phyloP scores from a whole-genome alignment of 495 filamentous ascomycete genomes.

The Monascus purpureus region DNA sequence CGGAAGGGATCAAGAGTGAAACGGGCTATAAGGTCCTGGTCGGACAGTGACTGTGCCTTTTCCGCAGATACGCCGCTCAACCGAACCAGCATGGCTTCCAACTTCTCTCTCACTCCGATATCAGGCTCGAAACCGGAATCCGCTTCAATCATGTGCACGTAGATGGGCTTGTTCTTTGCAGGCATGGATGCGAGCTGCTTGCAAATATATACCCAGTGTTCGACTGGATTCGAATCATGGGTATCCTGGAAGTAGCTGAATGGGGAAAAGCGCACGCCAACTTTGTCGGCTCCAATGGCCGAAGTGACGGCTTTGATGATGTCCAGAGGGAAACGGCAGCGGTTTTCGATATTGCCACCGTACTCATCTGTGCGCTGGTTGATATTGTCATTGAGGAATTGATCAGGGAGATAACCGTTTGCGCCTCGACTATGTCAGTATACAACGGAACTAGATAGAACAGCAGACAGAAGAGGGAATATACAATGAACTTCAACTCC shows the following conservation, averaged over 20 bases:
- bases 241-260: constrained; percentile 36
- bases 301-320: constrained; percentile 16
- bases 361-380: constrained; percentile 39
- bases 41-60: constrained; percentile 11
- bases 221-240: constrained; percentile 16
- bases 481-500: constrained; percentile 42
- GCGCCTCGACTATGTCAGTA: too few relatives aligned
- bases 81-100: too few relatives aligned
- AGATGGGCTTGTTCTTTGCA: constrained; percentile 11
- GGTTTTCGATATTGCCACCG: constrained; percentile 38
- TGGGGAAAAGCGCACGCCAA: constrained; percentile 31
- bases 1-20: constrained; percentile 20
- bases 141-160: constrained; percentile 29
- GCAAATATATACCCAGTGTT: constrained; percentile 13
- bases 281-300: constrained; percentile 16
- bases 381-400: constrained; percentile 37
- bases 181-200: constrained; percentile 11
- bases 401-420: constrained; percentile 42
- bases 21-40: neutral
- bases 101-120: constrained; percentile 33
- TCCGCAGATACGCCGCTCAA: too few relatives aligned
- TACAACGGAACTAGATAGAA: too few relatives aligned
- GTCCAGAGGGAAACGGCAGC: constrained; percentile 32
- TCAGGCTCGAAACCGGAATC: too few relatives aligned
- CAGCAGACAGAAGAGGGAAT: too few relatives aligned